Percentiles rank a stretch among this genome's conserved stretches.
Conservation (phyloP, 805 yeast genomes). For the Limtongia smithiae region DNA sequence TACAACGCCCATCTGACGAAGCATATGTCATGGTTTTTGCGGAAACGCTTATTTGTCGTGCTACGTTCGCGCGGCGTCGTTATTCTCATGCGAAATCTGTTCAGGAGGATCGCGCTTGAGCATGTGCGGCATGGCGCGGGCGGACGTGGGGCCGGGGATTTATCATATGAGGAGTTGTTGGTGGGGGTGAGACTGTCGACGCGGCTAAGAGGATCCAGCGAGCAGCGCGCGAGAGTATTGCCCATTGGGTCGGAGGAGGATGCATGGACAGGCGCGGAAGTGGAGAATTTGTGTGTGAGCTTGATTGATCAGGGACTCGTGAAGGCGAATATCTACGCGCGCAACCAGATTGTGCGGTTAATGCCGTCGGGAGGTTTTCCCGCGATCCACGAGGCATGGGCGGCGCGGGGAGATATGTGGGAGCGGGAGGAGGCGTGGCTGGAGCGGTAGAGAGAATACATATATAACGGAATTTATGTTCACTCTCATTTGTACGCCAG, state of each 20-base stretch:
- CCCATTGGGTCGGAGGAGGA: background rate
- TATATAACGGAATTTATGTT: no score
- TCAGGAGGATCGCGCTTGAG: conserved; percentile 17
- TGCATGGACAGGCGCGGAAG: conserved; percentile 25
- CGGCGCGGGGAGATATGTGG: conserved; percentile 3
- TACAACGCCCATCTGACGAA: conserved; percentile 39
- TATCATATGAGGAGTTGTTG: conserved; percentile 22
- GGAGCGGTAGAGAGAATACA: no score
- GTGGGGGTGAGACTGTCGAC: conserved; percentile 23
- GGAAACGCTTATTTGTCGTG: conserved; percentile 33
- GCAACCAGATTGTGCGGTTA: conserved; percentile 21
- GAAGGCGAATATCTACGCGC: conserved; percentile 37
- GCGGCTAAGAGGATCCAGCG: background rate
- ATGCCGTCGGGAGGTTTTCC: conserved; percentile 24
- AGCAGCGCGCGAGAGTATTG: background rate
- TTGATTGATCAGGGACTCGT: conserved; percentile 38
- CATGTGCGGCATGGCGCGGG: no score
- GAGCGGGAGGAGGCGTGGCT: conserved; percentile 29
- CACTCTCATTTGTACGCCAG: no score
- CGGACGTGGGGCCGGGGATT: conserved; percentile 3
- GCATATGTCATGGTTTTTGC: conserved; percentile 32
- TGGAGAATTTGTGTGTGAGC: conserved; percentile 37
- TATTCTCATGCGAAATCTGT: conserved; percentile 34
- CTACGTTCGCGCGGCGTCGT: conserved; percentile 33
- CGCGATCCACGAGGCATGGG: conserved; percentile 19